These are phyloP conservation scores for Skeletonema costatum DNA, from an alignment of 108 stramenopile genomes.

Conservation along the genomic window DNA sequence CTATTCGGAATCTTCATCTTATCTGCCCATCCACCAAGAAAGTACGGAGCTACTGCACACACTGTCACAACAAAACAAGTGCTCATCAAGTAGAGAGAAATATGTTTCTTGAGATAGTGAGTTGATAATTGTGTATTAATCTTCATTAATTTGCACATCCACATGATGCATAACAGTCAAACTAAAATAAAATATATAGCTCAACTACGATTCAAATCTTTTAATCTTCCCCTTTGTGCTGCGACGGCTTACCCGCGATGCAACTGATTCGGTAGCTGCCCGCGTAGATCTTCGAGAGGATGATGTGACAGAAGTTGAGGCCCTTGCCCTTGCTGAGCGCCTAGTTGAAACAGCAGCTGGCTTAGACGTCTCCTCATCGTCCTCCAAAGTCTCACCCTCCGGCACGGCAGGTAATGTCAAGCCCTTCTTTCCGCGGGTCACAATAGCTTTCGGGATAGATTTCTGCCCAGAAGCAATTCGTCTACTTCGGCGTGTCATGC, in stretches of 20 bases:
- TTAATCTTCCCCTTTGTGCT: neutral
- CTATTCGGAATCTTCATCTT: no score
- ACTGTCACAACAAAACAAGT: no score
- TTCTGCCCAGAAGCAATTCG: neutral
- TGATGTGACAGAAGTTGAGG: neutral
- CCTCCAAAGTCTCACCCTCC: neutral
- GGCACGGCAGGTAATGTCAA: neutral
- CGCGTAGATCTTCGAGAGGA: neutral
- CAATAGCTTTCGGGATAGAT: conserved; percentile 1
- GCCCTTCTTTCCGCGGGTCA: neutral
- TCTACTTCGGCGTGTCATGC: neutral
- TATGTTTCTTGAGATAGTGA: no score
- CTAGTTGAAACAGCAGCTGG: neutral
- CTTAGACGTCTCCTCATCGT: neutral
- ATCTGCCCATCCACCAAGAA: no score
- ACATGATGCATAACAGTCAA: no score
- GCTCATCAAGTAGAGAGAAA: no score
- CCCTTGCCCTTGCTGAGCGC: neutral
- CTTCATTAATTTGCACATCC: no score
- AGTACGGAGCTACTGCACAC: no score
- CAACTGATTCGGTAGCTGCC: neutral
- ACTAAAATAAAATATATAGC: neutral
- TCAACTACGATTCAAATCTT: neutral
- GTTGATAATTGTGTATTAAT: no score
- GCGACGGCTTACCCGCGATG: neutral